phyloP scores from a whole-genome alignment of 2,329 filamentous ascomycete species.

The Talaromyces marneffei region DNA sequence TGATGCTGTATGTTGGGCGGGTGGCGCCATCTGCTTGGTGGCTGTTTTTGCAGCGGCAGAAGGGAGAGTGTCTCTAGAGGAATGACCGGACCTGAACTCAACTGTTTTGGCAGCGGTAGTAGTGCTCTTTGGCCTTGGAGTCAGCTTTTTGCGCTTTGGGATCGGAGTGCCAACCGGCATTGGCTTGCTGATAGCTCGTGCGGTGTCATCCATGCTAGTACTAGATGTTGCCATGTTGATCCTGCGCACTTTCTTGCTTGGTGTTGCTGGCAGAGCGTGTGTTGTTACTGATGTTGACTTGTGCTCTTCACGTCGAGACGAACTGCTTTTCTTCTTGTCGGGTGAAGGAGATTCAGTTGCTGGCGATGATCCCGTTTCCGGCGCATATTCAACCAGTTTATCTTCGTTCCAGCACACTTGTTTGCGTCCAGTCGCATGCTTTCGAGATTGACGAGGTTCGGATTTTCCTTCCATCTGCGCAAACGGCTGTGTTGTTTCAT shows the following conservation, averaged over 20 bases:
- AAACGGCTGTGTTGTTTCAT: neutral
- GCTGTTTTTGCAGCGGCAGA: neutral
- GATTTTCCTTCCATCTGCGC: neutral
- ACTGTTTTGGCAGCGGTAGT: slow-evolving; percentile 15
- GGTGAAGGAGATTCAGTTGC: slow-evolving; percentile 7
- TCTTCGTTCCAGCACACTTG: slow-evolving; percentile 34
- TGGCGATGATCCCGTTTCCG: neutral
- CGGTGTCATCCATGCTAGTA: neutral
- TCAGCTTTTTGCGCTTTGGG: slow-evolving; percentile 30
- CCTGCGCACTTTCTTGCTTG: slow-evolving; percentile 14
- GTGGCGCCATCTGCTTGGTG: neutral
- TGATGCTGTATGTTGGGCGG: slow-evolving; percentile 18
- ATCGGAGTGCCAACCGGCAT: slow-evolving; percentile 20
- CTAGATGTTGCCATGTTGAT: slow-evolving; percentile 8
- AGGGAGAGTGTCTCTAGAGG: neutral
- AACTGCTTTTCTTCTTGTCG: slow-evolving; percentile 18
- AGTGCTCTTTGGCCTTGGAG: slow-evolving; percentile 28
- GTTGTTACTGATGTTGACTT: neutral
- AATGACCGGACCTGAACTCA: neutral
- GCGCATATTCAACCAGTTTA: slow-evolving; percentile 29
- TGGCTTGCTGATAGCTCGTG: slow-evolving; percentile 5
- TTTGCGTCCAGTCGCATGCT: slow-evolving; percentile 21
- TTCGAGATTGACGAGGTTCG: neutral
- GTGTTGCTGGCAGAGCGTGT: slow-evolving; percentile 11
- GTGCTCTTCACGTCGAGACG: slow-evolving; percentile 1